Percentiles rank a stretch among this genome's conserved stretches.
Conservation (phyloP, 441 rosid species). For the Eutrema salsugineum region DNA sequence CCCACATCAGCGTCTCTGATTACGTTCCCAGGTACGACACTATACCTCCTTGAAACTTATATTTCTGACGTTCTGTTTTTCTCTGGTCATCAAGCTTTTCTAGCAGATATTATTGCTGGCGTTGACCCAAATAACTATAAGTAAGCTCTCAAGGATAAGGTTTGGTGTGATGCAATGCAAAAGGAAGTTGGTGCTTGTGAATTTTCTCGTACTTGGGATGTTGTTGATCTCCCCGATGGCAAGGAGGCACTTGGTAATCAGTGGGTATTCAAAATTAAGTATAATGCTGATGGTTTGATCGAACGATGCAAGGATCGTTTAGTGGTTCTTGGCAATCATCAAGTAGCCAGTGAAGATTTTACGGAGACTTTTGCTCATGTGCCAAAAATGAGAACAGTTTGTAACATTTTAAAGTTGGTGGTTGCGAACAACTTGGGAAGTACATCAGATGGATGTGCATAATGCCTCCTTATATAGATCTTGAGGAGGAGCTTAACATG, state of each 20-base stretch:
- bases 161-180: not conserved
- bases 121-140: not conserved
- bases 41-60: not conserved
- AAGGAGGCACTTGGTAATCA: not conserved
- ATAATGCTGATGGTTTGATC: not conserved
- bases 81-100: not conserved
- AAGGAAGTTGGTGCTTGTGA: not conserved
- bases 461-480: not conserved
- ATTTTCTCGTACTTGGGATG: not conserved
- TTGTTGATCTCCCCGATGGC: not conserved
- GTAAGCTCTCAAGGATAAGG: not conserved
- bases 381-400: not conserved
- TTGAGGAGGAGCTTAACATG: not conserved
- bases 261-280: not conserved
- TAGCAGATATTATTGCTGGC: not conserved
- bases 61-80: not conserved
- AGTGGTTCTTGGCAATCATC: not conserved
- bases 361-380: not conserved
- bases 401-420: no score
- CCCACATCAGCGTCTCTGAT: not conserved
- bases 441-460: not conserved
- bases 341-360: not conserved
- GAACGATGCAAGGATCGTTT: not conserved
- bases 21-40: not conserved
- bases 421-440: not conserved